Evolutionary conservation across 2,329 filamentous ascomycete species (phyloP).

Genomic region (Penicillium corylophilum): DNA sequence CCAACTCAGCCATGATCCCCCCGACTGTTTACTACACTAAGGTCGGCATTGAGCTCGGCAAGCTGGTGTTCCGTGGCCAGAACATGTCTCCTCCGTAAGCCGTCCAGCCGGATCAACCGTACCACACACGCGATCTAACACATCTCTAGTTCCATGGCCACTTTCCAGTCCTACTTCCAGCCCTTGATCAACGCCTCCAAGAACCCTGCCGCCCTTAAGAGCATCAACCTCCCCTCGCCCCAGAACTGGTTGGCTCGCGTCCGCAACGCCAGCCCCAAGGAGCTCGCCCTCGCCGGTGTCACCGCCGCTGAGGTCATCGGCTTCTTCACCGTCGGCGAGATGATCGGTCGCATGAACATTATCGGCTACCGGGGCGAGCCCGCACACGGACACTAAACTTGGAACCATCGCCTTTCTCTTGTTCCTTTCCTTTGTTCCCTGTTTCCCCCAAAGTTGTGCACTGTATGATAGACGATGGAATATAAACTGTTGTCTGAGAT

Average conservation of each 20-base stretch:
- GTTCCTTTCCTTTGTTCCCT: conserved; percentile 32
- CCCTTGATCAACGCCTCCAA: conserved; percentile 68
- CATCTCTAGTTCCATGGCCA: conserved; percentile 64
- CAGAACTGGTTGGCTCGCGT: conserved; percentile 56
- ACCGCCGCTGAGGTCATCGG: conserved; percentile 82
- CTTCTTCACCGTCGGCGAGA: conserved; percentile 98
- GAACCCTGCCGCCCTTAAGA: conserved; percentile 64
- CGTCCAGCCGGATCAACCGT: conserved; percentile 1
- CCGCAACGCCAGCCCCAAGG: conserved; percentile 68
- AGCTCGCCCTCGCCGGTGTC: conserved; percentile 72
- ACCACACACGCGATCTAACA: conserved; percentile 3
- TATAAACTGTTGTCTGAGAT: conserved; percentile 44
- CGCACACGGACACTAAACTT: conserved; percentile 44
- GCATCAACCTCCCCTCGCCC: conserved; percentile 57
- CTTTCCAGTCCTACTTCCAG: conserved; percentile 85
- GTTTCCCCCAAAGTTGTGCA: conserved; percentile 34
- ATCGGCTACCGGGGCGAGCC: conserved; percentile 81
- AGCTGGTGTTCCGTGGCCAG: conserved; percentile 82
- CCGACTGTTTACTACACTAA: conserved; percentile 87
- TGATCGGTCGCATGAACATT: conserved; percentile 92
- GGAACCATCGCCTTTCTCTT: conserved; percentile 28
- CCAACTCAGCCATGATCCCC: conserved; percentile 72
- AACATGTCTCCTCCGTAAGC: conserved; percentile 95
- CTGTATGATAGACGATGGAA: conserved; percentile 51
- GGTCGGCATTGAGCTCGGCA: conserved; percentile 82